These are phyloP conservation scores for Paramecium sexaurelia DNA, from an alignment of 73 alveolate species.

Conservation along the genomic window DNA sequence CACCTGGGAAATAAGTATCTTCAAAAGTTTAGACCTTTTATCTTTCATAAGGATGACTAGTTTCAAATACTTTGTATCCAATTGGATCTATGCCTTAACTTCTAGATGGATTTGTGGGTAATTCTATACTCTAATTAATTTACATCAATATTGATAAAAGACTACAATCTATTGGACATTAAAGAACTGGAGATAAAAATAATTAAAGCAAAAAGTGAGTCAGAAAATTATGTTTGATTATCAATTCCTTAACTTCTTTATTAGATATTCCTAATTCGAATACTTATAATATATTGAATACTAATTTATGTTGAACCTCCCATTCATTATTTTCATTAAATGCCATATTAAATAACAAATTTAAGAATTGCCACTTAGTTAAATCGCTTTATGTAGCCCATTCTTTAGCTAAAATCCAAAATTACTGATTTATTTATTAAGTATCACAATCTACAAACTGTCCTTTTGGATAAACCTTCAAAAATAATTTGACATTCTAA, in stretches of 20 bases:
- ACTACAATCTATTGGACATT: neutral
- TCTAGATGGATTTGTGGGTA: neutral
- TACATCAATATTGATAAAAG: neutral
- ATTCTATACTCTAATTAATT: neutral
- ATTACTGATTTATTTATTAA: neutral
- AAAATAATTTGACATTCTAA: neutral
- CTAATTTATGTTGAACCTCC: neutral
- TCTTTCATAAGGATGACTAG: slow-evolving; percentile 93
- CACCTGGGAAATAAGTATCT: slow-evolving; percentile 80
- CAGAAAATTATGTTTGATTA: neutral
- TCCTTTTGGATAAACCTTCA: neutral
- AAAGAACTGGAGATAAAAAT: neutral
- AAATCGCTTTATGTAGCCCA: neutral
- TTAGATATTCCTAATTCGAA: slow-evolving; percentile 23
- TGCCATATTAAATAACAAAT: neutral
- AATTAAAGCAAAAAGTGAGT: neutral
- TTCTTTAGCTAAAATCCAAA: slow-evolving; percentile 35
- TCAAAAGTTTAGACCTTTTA: slow-evolving; percentile 78
- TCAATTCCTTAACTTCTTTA: neutral
- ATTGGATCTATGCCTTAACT: slow-evolving; percentile 86
- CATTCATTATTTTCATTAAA: neutral
- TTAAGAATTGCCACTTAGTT: slow-evolving; percentile 17
- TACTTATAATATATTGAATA: neutral
- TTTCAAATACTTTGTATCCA: slow-evolving; percentile 85
- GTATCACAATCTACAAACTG: neutral